Evolutionary conservation across 2,329 filamentous ascomycete species (phyloP).

Genomic region (Chrysosporium queenslandicum): DNA sequence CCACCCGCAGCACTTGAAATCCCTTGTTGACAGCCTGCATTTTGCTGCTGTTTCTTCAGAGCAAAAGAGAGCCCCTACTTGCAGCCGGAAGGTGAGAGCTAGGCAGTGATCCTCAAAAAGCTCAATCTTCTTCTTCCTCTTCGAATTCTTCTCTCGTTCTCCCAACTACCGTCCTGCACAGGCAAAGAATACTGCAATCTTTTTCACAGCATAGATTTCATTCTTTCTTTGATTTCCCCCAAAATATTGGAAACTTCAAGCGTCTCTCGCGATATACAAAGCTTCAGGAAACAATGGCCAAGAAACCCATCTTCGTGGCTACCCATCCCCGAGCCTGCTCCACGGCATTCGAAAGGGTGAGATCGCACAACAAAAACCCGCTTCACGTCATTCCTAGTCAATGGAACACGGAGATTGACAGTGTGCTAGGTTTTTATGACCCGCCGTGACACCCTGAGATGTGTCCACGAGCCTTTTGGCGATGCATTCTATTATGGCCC

Average conservation of each 20-base stretch:
- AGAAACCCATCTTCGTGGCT: conserved; percentile 77
- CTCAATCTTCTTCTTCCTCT: background rate
- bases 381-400: background rate
- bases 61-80: too few relatives aligned
- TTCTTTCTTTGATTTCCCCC: background rate
- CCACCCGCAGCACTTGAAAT: too few relatives aligned
- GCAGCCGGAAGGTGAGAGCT: too few relatives aligned
- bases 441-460: conserved; percentile 66
- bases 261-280: conserved; percentile 5
- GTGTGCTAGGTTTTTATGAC: conserved; percentile 82
- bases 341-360: conserved; percentile 89
- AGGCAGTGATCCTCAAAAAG: background rate
- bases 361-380: conserved; percentile 22
- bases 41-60: background rate
- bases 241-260: too few relatives aligned
- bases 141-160: background rate
- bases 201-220: background rate
- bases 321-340: conserved; percentile 94
- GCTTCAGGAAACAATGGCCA: conserved; percentile 50
- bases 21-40: background rate
- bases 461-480: conserved; percentile 90
- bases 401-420: conserved; percentile 13
- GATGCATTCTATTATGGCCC: conserved; percentile 95
- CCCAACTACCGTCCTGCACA: too few relatives aligned
- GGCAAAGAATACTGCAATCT: too few relatives aligned